Base-by-base conservation (phyloP, 371 early-diverging fungal genomes). In the Choanephora cucurbitarum region DNA sequence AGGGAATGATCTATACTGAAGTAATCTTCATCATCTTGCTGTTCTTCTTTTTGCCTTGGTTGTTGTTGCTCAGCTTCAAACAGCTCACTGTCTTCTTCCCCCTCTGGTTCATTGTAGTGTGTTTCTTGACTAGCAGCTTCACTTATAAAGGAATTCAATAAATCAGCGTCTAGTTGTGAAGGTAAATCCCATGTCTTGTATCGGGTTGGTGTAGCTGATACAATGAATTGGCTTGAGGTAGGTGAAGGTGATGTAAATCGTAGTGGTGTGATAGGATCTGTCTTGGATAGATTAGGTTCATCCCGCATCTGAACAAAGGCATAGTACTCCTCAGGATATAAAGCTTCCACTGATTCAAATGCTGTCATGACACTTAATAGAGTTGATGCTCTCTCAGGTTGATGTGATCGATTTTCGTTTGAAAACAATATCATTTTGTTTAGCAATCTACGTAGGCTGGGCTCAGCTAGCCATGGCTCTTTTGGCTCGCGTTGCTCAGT, bases 261-360 rank as follows among this genome's bases (percentile, higher is more conserved):
- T 22, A 15, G 11, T 0, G 52, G 42, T 43, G 43, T n/a, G 14
- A 11, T 43, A 11, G 14, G 17, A 14, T 2, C 31, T 19, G 41
- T 28, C 7, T 28, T 28, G 28, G 28, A 28, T 28, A 7, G 28
- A 28, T 28, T 28, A 5, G 28, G 28, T 28, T 28, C 7, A 28
- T 28, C 5, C 28, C 28, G 28, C 28, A 28, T 28, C 52, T 45
- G 21, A 22, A 18, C n/a, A 18, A n/a, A 48, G 1, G 32, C 5
- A 31, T 49, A 45, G 33, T 73, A 73, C 14, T 53, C 56, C 7
- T 40, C 17, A 1, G 71, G 67, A 49, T 74, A 74, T 9, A 83
- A 40, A 2, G 76, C 74, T 28, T 74, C 73, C 18, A 81, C 66
- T 10, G 83, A 56, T 37, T 77, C 60, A 64, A 77, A 81, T 5